Conservation (phyloP, 441 rosid genomes). For the Pelargonium myrrhifolium region DNA sequence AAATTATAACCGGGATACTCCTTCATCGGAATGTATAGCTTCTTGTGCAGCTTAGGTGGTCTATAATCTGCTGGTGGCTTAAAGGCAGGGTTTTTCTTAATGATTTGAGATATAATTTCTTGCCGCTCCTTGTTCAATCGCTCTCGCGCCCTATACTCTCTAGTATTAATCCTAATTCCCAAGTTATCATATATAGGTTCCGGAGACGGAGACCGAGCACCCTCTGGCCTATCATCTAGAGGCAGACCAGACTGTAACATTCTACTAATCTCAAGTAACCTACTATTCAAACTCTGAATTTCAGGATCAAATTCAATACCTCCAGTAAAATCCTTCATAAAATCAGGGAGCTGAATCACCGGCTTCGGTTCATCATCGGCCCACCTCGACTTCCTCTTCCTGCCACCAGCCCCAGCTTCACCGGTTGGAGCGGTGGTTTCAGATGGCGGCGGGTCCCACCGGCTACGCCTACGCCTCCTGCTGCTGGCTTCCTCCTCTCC, state of each 20-base stretch:
- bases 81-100: slow-evolving; percentile 80
- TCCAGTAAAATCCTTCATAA: slow-evolving; percentile 82
- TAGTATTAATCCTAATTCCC: slow-evolving; percentile 81
- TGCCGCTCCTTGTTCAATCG: slow-evolving; percentile 77
- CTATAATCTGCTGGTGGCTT: slow-evolving; percentile 96
- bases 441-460: slow-evolving; percentile 70
- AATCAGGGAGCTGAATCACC: slow-evolving; percentile 75
- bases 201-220: slow-evolving; percentile 91
- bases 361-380: slow-evolving; percentile 90
- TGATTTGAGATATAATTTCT: slow-evolving; percentile 83
- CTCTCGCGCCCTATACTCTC: slow-evolving; percentile 83
- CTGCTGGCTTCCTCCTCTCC: slow-evolving; percentile 86
- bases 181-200: slow-evolving; percentile 86
- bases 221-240: slow-evolving; percentile 81
- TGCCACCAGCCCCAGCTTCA: slow-evolving; percentile 42
- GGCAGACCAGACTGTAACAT: slow-evolving; percentile 71
- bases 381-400: slow-evolving; percentile 88
- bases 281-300: slow-evolving; percentile 76
- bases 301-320: slow-evolving; percentile 91
- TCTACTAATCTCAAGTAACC: slow-evolving; percentile 71
- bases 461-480: slow-evolving; percentile 63
- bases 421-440: slow-evolving; percentile 28
- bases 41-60: slow-evolving; percentile 90
- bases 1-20: slow-evolving; percentile 88
- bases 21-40: slow-evolving; percentile 87